phyloP scores from a whole-genome alignment of 2,329 filamentous ascomycete species.

The Exophiala spinifera region DNA sequence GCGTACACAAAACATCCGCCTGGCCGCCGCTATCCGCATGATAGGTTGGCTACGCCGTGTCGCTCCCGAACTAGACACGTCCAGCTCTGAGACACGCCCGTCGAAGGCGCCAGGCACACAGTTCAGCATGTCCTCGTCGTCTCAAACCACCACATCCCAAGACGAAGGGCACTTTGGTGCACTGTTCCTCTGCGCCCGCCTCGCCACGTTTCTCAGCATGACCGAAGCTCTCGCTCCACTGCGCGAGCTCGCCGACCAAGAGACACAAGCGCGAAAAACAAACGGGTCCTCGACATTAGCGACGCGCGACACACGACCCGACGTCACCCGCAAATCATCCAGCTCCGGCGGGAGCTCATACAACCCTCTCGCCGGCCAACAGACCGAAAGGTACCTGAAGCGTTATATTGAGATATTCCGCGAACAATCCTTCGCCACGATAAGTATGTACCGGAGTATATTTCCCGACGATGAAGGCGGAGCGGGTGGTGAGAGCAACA shows the following conservation, averaged over 20 bases:
- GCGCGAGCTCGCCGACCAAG: constrained; percentile 84
- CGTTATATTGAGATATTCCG: constrained; percentile 96
- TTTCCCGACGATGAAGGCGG: constrained; percentile 52
- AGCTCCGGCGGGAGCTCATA: constrained; percentile 1
- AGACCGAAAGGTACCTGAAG: constrained; percentile 91
- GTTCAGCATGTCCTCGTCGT: constrained; percentile 25
- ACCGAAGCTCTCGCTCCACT: constrained; percentile 81
- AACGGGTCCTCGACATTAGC: constrained; percentile 1
- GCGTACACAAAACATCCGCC: constrained; percentile 68
- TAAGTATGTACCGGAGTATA: constrained; percentile 90
- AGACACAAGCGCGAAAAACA: constrained; percentile 52
- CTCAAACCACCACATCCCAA: constrained; percentile 28
- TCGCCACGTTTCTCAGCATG: constrained; percentile 74
- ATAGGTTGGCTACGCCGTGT: constrained; percentile 88
- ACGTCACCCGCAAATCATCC: constrained; percentile 12
- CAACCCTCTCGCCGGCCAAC: constrained; percentile 60
- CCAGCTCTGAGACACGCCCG: constrained; percentile 37
- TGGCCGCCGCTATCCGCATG: constrained; percentile 85
- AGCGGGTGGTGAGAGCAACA: constrained; percentile 17
- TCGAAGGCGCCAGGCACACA: not conserved
- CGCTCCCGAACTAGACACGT: constrained; percentile 64
- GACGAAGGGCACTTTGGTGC: constrained; percentile 71
- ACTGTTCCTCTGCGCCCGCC: constrained; percentile 80
- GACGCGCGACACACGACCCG: not conserved
- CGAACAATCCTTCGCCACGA: constrained; percentile 93